Evolutionary conservation across 2,329 filamentous ascomycete species (phyloP).

Genomic region (Drechslerella stenobrocha): DNA sequence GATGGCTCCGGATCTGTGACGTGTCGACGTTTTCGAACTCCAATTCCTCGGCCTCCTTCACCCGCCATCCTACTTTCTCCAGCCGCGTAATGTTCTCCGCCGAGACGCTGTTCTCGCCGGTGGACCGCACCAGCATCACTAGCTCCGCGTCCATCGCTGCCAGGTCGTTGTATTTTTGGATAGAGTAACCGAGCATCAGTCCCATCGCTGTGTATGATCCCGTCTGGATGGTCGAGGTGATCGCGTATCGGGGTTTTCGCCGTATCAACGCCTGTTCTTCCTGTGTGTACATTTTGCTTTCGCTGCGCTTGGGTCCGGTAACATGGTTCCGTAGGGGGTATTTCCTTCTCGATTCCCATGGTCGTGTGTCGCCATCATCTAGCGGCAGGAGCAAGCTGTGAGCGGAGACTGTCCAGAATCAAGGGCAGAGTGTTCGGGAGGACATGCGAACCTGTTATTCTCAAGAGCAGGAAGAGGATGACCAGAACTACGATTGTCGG

Average conservation of each 20-base stretch:
- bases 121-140: conserved; percentile 52
- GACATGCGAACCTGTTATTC: conserved; percentile 44
- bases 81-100: conserved; percentile 51
- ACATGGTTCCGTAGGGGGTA: conserved; percentile 32
- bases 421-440: background rate
- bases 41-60: conserved; percentile 52
- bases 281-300: conserved; percentile 38
- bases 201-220: conserved; percentile 52
- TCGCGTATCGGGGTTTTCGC: conserved; percentile 52
- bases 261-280: conserved; percentile 46
- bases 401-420: conserved; percentile 9
- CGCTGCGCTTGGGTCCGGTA: conserved; percentile 22
- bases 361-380: conserved; percentile 45
- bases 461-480: conserved; percentile 36
- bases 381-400: conserved; percentile 6
- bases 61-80: conserved; percentile 52
- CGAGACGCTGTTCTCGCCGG: conserved; percentile 50
- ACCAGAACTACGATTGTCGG: conserved; percentile 26
- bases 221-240: conserved; percentile 52
- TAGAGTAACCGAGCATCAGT: conserved; percentile 53
- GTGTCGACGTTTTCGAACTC: conserved; percentile 52
- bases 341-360: conserved; percentile 45
- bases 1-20: conserved; percentile 51
- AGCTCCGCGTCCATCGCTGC: conserved; percentile 53
- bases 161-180: conserved; percentile 53